phyloP scores from a whole-genome alignment of 371 early-diverging fungal species.

The Actinomortierella wolfii region DNA sequence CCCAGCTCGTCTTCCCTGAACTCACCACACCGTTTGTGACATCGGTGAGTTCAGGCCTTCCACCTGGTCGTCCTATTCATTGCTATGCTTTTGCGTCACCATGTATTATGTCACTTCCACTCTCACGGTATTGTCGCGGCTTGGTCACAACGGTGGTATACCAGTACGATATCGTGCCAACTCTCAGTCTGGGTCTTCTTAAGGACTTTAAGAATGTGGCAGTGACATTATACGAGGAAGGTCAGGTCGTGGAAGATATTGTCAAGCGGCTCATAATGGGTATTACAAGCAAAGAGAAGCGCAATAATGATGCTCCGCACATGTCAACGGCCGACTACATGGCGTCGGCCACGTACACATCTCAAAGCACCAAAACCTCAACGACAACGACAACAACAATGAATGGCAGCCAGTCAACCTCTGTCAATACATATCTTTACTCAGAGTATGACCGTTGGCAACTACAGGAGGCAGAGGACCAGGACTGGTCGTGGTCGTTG shows the following conservation, averaged over 20 bases:
- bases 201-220: constrained; percentile 79
- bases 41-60: constrained; percentile 64
- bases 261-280: constrained; percentile 62
- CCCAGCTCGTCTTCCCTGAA: constrained; percentile 27
- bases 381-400: not conserved
- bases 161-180: constrained; percentile 73
- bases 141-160: constrained; percentile 78
- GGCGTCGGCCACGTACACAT: constrained; percentile 7
- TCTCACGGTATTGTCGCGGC: constrained; percentile 71
- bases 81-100: constrained; percentile 81
- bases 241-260: constrained; percentile 71
- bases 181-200: constrained; percentile 72
- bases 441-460: constrained; percentile 38
- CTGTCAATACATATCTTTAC: constrained; percentile 7
- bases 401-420: not conserved
- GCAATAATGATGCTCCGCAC: too few species aligned
- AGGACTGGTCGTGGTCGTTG: constrained; percentile 83
- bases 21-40: constrained; percentile 67
- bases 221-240: constrained; percentile 66
- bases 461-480: constrained; percentile 50
- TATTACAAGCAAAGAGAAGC: constrained; percentile 1
- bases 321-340: constrained; percentile 2
- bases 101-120: constrained; percentile 67
- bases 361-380: not conserved
- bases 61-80: constrained; percentile 74